Evolutionary conservation across 257 asterid species (phyloP).

Genomic region (Nicotiana benthamiana): DNA sequence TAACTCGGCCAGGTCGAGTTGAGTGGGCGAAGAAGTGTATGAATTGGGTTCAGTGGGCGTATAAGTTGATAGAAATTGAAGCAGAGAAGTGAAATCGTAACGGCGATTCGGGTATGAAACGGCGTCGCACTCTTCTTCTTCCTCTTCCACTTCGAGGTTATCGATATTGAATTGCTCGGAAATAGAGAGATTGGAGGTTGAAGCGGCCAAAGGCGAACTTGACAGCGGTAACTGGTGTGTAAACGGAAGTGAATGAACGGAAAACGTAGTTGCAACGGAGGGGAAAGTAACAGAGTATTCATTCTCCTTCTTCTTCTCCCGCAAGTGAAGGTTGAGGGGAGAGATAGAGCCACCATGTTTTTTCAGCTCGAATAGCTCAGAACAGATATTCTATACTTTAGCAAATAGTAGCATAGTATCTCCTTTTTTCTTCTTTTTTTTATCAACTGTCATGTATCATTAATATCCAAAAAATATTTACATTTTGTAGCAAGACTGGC

Average conservation of each 20-base stretch:
- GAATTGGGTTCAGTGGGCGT: slow-evolving; percentile 22
- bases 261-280: slow-evolving; percentile 45
- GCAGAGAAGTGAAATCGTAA: slow-evolving; percentile 77
- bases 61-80: slow-evolving; percentile 50
- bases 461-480: too few species aligned
- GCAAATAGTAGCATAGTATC: too few species aligned
- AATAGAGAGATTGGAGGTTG: slow-evolving; percentile 18
- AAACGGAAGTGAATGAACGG: slow-evolving; percentile 20
- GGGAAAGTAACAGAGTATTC: slow-evolving; percentile 50
- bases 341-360: not conserved
- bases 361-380: not conserved
- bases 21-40: slow-evolving; percentile 33
- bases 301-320: slow-evolving; percentile 33
- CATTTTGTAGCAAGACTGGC: too few species aligned
- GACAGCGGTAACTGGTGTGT: slow-evolving; percentile 7
- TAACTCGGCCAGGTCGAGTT: slow-evolving; percentile 50
- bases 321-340: slow-evolving; percentile 5
- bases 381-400: too few species aligned
- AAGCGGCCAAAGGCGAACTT: slow-evolving; percentile 10
- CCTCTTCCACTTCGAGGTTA: slow-evolving; percentile 12
- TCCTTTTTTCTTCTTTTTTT: too few species aligned
- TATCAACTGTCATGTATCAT: too few species aligned
- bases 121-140: slow-evolving; percentile 40
- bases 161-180: slow-evolving; percentile 25
- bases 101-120: slow-evolving; percentile 36